A percentile compares a stretch with the other conserved stretches of the same genome.
These are phyloP conservation scores for Aspergillus fumigatus DNA, from an alignment of 2,329 filamentous ascomycete species.

Conservation along the genomic window DNA sequence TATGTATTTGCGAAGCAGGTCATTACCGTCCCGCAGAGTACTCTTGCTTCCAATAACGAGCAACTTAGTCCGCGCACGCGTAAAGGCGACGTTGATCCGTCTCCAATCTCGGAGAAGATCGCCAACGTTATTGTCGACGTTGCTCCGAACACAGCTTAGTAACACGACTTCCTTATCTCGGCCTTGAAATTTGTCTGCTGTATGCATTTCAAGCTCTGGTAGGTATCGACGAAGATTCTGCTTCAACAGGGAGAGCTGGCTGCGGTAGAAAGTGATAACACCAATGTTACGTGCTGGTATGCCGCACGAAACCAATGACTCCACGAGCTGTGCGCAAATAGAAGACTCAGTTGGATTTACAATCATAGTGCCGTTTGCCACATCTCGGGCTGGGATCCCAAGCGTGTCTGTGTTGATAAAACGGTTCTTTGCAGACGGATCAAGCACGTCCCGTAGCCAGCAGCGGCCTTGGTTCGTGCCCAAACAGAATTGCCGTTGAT, in stretches of 20 bases:
- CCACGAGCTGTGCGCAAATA: constrained; percentile 74
- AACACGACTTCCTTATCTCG: constrained; percentile 92
- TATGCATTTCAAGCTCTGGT: constrained; percentile 82
- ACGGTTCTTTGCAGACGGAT: constrained; percentile 67
- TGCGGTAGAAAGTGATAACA: constrained; percentile 95
- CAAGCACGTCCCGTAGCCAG: constrained; percentile 71
- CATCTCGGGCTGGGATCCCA: constrained; percentile 59
- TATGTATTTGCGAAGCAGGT: constrained; percentile 74
- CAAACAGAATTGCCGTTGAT: constrained; percentile 49
- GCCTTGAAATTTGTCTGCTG: constrained; percentile 93
- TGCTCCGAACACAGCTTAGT: constrained; percentile 81
- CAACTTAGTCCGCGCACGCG: constrained; percentile 85
- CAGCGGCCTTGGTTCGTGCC: constrained; percentile 52
- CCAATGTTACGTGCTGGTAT: constrained; percentile 74
- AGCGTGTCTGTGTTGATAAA: constrained; percentile 88
- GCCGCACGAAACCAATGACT: constrained; percentile 70
- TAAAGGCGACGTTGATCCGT: constrained; percentile 92
- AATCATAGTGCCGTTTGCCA: constrained; percentile 70
- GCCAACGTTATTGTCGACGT: constrained; percentile 76
- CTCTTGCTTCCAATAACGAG: constrained; percentile 77
- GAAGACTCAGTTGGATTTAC: constrained; percentile 81
- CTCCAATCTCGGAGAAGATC: constrained; percentile 89
- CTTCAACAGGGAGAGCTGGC: constrained; percentile 78
- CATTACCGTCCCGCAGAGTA: constrained; percentile 65
- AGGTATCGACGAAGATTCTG: constrained; percentile 60